Base-by-base conservation (phyloP, 352 stramenopile species). In the Phytophthora ramorum region DNA sequence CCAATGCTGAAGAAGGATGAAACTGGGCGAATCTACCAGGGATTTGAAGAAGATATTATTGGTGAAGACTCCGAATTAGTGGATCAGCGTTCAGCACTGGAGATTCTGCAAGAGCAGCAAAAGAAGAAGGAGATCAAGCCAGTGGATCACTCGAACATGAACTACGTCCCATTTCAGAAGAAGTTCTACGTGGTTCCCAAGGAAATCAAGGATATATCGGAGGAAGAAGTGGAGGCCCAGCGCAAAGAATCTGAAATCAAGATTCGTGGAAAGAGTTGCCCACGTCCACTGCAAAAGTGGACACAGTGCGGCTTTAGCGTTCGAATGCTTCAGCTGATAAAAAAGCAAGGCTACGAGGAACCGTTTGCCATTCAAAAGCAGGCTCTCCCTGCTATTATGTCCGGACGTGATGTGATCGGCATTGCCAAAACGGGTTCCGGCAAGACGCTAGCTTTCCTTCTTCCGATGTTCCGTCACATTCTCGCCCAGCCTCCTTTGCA, bases 281-380 rank as follows among this genome's bases (percentile, higher is more conserved):
- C 98, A 1, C 92, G 93, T 10, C 97, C 97, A 5, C 74, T 99
- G 19, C 83, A 96, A 28, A 98, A 96, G 32, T 99, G 98, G 95
- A 91, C 89, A 14, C 97, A 99, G 68, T 99, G 95, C 66, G 98
- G 98, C 38, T 91, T 99, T 35, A 98, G 91, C 45, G 91, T 99
- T 26, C 87, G 96, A 8, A 97, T 99, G 68, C 83, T 99, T 48
- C 85, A 93, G 49, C 81, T 99, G 8, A 91, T 99, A 45, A 83
- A 97, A 32, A 97, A 97, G 49, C 87, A 98, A 61, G 87, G 87
- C 1, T 99, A 99, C 67, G 66, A 79, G 3, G 89, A 97, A 49
- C 98, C 98, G 3, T 99, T 99, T 76, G 88, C 97, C 0, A 98
- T 99, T 57, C 98, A 99, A 70, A 87, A 93, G 20, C 97, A 99